A percentile compares a stretch with the other conserved stretches of the same genome.
phyloP scores from a whole-genome alignment of 1,139 yeast species.

The Pichia sp. region DNA sequence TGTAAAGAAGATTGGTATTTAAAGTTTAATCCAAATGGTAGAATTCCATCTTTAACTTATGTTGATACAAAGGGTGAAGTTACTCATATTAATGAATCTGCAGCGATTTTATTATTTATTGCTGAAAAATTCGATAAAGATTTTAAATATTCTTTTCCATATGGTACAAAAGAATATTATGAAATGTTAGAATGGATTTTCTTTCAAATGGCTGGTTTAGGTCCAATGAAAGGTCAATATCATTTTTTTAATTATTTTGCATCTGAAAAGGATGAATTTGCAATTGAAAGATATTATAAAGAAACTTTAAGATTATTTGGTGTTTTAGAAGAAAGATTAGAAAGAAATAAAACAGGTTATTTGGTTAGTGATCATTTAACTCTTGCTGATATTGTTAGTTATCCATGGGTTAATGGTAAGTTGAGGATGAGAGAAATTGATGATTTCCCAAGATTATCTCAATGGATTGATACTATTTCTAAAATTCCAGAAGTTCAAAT shows the following conservation, averaged over 20 bases:
- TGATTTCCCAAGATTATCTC: constrained; percentile 38
- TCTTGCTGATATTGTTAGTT: constrained; percentile 47
- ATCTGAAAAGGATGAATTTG: constrained; percentile 44
- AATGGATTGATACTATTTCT: constrained; percentile 41
- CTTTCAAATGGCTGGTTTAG: constrained; percentile 54
- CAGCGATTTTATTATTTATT: constrained; percentile 51
- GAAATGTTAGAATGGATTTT: constrained; percentile 45
- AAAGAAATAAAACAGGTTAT: constrained; percentile 40
- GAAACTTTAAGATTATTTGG: constrained; percentile 50
- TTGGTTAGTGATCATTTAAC: constrained; percentile 53
- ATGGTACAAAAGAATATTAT: constrained; percentile 42
- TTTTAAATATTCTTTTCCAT: constrained; percentile 40
- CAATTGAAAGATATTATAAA: constrained; percentile 41
- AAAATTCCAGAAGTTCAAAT: constrained; percentile 35
- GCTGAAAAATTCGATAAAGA: constrained; percentile 54
- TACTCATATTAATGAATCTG: constrained; percentile 45
- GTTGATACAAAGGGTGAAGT: constrained; percentile 36
- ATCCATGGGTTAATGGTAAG: constrained; percentile 33
- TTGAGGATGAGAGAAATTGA: constrained; percentile 32
- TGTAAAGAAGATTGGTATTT: constrained; percentile 48
- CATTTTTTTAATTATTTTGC: constrained; percentile 41
- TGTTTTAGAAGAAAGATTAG: constrained; percentile 45
- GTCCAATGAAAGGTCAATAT: constrained; percentile 60
- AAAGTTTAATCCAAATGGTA: constrained; percentile 53
- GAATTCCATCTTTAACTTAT: constrained; percentile 53